phyloP scores from a whole-genome alignment of 768 basidiomycete genomes.

The Tephrocybe sp. region DNA sequence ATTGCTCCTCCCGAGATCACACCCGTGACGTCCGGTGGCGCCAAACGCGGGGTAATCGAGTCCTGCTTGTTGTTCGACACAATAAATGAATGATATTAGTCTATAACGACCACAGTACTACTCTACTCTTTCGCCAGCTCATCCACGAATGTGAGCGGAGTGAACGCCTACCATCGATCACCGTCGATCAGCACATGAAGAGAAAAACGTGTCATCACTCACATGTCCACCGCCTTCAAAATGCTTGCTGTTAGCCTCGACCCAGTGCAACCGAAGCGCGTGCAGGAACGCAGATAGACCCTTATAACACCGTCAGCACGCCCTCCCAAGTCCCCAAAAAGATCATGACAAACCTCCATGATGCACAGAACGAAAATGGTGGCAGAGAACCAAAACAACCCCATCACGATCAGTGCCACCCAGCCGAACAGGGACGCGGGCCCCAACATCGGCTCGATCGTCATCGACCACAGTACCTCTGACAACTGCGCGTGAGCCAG shows the following conservation, averaged over 20 bases:
- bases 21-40: slow-evolving; percentile 21
- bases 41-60: slow-evolving; percentile 16
- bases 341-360: slow-evolving; percentile 79
- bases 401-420: slow-evolving; percentile 48
- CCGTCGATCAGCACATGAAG: slow-evolving; percentile 17
- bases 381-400: slow-evolving; percentile 73
- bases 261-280: slow-evolving; percentile 96
- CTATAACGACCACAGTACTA: not conserved
- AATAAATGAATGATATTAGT: not conserved
- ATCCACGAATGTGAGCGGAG: slow-evolving; percentile 48
- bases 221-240: slow-evolving; percentile 90
- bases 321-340: slow-evolving; percentile 16
- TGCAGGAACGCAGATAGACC: slow-evolving; percentile 96
- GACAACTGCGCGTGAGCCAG: slow-evolving; percentile 97
- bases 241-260: slow-evolving; percentile 97
- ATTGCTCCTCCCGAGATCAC: slow-evolving; percentile 26
- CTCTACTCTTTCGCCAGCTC: slow-evolving; percentile 36
- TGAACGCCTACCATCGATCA: slow-evolving; percentile 38
- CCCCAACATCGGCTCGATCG: slow-evolving; percentile 61
- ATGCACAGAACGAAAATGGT: slow-evolving; percentile 84
- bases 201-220: slow-evolving; percentile 23
- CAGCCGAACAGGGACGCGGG: slow-evolving; percentile 66
- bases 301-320: slow-evolving; percentile 38
- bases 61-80: not conserved
- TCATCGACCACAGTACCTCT: slow-evolving; percentile 92